A percentile compares a stretch with the other conserved stretches of the same genome.
These are phyloP conservation scores for Huiozyma sinensis DNA, from an alignment of 805 yeast species.

Conservation along the genomic window DNA sequence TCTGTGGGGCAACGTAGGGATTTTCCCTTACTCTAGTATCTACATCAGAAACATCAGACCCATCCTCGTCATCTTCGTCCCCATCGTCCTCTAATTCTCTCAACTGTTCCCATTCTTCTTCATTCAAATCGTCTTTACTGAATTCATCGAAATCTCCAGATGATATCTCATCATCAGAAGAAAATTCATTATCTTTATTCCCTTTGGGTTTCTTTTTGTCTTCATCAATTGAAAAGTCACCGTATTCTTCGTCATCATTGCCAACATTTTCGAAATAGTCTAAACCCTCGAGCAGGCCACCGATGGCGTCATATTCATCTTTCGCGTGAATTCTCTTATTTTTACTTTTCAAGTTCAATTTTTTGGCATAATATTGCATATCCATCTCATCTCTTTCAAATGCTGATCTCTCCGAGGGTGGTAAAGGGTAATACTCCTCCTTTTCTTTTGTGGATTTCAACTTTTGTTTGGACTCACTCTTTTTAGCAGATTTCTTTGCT, in stretches of 20 bases:
- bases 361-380: constrained; percentile 71
- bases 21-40: constrained; percentile 42
- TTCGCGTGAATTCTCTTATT: constrained; percentile 35
- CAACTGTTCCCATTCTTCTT: constrained; percentile 26
- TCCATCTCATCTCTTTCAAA: constrained; percentile 62
- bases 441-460: constrained; percentile 5
- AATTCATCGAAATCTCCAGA: constrained; percentile 36
- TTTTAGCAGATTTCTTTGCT: constrained; percentile 22
- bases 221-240: constrained; percentile 21
- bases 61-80: constrained; percentile 24
- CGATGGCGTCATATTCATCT: constrained; percentile 66
- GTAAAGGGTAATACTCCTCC: constrained; percentile 17
- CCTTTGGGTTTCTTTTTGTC: background rate
- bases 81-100: constrained; percentile 19
- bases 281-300: constrained; percentile 69
- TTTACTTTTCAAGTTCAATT: constrained; percentile 57
- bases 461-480: constrained; percentile 1
- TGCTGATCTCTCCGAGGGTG: constrained; percentile 39
- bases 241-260: constrained; percentile 23
- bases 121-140: constrained; percentile 30
- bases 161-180: constrained; percentile 34
- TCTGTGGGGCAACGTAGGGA: constrained; percentile 58
- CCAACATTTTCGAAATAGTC: constrained; percentile 33
- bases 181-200: constrained; percentile 22
- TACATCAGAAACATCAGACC: constrained; percentile 12